These are phyloP conservation scores for Aegilops speltoides DNA, from an alignment of 176 grass and related monocot species.

Conservation along the genomic window DNA sequence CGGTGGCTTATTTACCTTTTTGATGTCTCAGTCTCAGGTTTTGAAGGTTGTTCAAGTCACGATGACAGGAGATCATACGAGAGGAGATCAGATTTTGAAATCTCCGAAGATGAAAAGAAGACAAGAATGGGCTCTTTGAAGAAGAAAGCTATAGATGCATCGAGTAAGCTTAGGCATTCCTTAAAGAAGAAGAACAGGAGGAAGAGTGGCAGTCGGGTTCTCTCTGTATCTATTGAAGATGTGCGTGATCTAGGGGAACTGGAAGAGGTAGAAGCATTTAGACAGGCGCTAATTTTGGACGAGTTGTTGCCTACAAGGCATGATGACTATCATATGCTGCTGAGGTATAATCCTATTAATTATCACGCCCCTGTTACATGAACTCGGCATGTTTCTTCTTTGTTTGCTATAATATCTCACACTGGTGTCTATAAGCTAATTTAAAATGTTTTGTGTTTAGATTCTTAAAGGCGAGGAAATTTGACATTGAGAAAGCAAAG, in stretches of 20 bases:
- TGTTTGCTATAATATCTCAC: not conserved
- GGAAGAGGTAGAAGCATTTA: conserved; percentile 78
- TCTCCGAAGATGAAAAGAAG: conserved; percentile 92
- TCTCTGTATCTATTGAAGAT: conserved; percentile 96
- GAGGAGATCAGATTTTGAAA: conserved; percentile 76
- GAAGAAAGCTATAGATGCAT: conserved; percentile 95
- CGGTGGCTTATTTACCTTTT: not conserved
- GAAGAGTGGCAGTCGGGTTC: conserved; percentile 64
- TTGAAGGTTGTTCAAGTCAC: conserved; percentile 72
- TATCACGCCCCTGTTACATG: not conserved
- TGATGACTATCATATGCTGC: conserved; percentile 97
- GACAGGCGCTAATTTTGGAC: conserved; percentile 67
- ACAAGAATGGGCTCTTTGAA: conserved; percentile 88
- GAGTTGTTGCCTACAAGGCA: conserved; percentile 81
- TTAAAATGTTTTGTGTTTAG: conserved; percentile 38
- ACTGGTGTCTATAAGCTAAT: not conserved
- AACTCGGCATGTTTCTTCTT: conserved; percentile 3
- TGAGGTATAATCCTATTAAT: conserved; percentile 53
- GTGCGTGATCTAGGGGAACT: conserved; percentile 76
- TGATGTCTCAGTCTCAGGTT: conserved; percentile 50
- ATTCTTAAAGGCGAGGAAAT: conserved; percentile 91
- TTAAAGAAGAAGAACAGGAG: conserved; percentile 84
- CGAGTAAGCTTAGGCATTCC: conserved; percentile 80
- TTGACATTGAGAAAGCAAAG: conserved; percentile 94
- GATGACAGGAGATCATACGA: conserved; percentile 60